phyloP scores from a whole-genome alignment of 225 moss, liverwort and hornwort genomes.

The Pseudisothecium myosuroides region DNA sequence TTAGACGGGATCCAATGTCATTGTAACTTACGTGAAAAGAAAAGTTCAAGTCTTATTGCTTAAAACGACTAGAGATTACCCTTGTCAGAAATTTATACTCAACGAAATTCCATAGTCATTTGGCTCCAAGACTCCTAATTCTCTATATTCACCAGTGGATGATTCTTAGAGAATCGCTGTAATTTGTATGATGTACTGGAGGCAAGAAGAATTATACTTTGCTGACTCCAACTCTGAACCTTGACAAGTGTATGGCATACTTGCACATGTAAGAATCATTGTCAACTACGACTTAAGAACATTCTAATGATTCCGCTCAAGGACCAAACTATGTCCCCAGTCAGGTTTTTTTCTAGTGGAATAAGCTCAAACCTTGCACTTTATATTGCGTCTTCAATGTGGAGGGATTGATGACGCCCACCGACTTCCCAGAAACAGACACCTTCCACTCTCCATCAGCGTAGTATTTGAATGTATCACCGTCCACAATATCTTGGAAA shows the following conservation, averaged over 20 bases:
- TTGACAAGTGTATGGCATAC: background rate
- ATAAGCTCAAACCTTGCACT: slow-evolving; percentile 52
- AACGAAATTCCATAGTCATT: background rate
- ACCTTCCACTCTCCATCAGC: slow-evolving; percentile 81
- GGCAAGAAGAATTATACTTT: background rate
- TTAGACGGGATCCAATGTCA: background rate
- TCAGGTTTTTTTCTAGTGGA: background rate
- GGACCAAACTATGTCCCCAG: background rate
- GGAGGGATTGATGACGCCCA: slow-evolving; percentile 59
- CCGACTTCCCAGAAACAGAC: slow-evolving; percentile 42
- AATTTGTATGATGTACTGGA: background rate
- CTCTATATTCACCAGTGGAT: background rate
- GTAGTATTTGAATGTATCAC: slow-evolving; percentile 73
- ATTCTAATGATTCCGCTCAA: background rate
- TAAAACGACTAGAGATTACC: no score
- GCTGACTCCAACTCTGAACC: background rate
- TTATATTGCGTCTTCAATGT: slow-evolving; percentile 62
- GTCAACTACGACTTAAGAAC: background rate
- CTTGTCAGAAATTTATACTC: background rate
- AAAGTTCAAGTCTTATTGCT: background rate
- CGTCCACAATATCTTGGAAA: slow-evolving; percentile 72
- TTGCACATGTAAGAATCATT: background rate
- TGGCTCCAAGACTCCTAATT: background rate
- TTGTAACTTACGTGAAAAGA: background rate
- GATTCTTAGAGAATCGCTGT: background rate